Percentiles rank a stretch among this genome's conserved stretches.
These are phyloP conservation scores for Sporothrix dimorphospora DNA, from an alignment of 2,329 filamentous ascomycete genomes.

Conservation along the genomic window DNA sequence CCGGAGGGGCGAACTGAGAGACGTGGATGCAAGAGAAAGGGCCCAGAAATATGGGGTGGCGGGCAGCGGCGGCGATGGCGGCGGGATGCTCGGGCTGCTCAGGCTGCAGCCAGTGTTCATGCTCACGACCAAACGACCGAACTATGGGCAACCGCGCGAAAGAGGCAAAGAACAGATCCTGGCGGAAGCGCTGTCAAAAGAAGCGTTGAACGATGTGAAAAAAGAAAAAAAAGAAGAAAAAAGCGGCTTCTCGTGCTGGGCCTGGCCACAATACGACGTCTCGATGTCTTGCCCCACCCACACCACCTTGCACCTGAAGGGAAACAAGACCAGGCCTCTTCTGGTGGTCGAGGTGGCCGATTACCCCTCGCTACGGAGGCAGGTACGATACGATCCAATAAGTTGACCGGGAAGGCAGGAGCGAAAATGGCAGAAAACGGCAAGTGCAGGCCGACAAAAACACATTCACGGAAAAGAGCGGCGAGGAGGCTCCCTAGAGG, in stretches of 20 bases:
- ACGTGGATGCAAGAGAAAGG: not conserved
- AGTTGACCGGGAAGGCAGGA: too few relatives aligned
- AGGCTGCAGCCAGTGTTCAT: not conserved
- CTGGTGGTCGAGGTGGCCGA: too few relatives aligned
- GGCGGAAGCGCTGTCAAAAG: too few relatives aligned
- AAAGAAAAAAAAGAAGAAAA: too few relatives aligned
- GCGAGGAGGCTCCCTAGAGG: not conserved
- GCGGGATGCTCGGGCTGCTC: constrained; percentile 16
- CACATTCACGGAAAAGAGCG: not conserved
- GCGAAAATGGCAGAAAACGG: not conserved
- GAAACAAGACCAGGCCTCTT: not conserved
- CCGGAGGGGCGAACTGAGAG: too few relatives aligned
- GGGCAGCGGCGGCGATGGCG: not conserved
- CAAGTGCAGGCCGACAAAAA: not conserved
- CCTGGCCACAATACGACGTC: too few relatives aligned
- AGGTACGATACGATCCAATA: too few relatives aligned
- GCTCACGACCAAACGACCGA: too few relatives aligned
- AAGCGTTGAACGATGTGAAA: too few relatives aligned
- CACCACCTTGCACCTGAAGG: not conserved
- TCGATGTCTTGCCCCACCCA: not conserved
- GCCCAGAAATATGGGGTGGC: constrained; percentile 9
- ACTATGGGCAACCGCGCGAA: not conserved
- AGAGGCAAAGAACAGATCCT: not conserved
- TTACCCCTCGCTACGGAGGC: constrained; percentile 2
- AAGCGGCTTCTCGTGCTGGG: too few relatives aligned